A percentile compares a stretch with the other conserved stretches of the same genome.
phyloP scores from a whole-genome alignment of 768 basidiomycete genomes.

The Tulasnella sp. region DNA sequence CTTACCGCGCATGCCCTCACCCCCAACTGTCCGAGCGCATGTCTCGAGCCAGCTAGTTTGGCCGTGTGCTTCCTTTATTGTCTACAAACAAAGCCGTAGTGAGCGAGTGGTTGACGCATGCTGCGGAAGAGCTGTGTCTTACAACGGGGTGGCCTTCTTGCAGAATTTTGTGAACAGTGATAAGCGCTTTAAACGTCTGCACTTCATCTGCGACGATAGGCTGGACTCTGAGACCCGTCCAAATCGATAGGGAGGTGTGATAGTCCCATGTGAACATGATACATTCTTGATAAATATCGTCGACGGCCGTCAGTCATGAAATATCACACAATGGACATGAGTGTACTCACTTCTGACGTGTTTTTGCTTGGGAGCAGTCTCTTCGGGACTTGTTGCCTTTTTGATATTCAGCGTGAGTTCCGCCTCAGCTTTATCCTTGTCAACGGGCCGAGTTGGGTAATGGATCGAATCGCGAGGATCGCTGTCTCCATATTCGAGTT shows the following conservation, averaged over 20 bases:
- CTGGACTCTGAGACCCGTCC: constrained; percentile 93
- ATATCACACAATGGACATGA: not conserved
- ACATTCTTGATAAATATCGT: constrained; percentile 47
- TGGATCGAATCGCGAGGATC: constrained; percentile 52
- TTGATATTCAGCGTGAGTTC: constrained; percentile 93
- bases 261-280: constrained; percentile 99
- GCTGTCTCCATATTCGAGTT: constrained; percentile 6
- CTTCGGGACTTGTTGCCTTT: constrained; percentile 92
- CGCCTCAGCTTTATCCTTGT: constrained; percentile 94
- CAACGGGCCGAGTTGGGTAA: constrained; percentile 92
- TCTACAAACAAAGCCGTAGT: constrained; percentile 36
- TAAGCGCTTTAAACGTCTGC: constrained; percentile 95
- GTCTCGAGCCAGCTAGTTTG: constrained; percentile 98
- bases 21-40: constrained; percentile 76
- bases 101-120: constrained; percentile 2
- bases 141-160: constrained; percentile 97
- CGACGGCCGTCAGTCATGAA: not conserved
- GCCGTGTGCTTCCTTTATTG: constrained; percentile 90
- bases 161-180: constrained; percentile 92
- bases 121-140: constrained; percentile 28
- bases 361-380: constrained; percentile 96
- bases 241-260: constrained; percentile 92
- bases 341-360: constrained; percentile 82
- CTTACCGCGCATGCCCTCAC: constrained; percentile 63
- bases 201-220: constrained; percentile 95